Evolutionary conservation across 306 rosid genomes (phyloP).

Genomic region (Mimosa pudica): DNA sequence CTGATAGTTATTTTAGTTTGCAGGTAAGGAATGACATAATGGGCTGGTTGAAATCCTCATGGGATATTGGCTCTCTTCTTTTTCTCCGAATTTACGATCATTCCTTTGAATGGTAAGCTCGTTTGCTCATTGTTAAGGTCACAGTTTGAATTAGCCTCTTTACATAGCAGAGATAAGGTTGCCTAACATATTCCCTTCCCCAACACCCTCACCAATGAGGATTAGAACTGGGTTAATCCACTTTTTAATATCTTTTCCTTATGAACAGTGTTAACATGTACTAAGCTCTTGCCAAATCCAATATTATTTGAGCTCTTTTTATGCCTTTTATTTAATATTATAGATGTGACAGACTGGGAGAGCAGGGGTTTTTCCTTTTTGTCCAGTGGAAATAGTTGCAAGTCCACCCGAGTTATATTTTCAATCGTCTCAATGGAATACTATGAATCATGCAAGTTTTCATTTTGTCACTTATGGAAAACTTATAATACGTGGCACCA

Average conservation of each 20-base stretch:
- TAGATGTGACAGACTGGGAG: slow-evolving; percentile 3
- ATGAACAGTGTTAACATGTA: slow-evolving; percentile 7
- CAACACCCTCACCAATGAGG: no score
- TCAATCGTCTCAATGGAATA: slow-evolving; percentile 29
- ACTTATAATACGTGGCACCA: slow-evolving; percentile 18
- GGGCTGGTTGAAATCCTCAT: slow-evolving; percentile 34
- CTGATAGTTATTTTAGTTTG: slow-evolving; percentile 70
- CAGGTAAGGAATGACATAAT: slow-evolving; percentile 58
- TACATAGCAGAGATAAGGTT: no score
- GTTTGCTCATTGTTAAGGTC: no score
- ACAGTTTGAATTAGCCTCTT: no score
- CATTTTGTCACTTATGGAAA: slow-evolving; percentile 15
- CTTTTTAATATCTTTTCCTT: neutral
- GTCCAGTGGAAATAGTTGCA: slow-evolving; percentile 18
- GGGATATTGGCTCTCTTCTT: neutral
- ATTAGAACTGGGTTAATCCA: no score
- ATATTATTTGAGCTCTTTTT: slow-evolving; percentile 15
- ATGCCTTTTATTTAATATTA: neutral
- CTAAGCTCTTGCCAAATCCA: slow-evolving; percentile 2
- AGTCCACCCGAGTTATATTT: neutral
- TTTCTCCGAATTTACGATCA: neutral
- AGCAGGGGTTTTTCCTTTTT: slow-evolving; percentile 22
- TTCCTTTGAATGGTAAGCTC: no score
- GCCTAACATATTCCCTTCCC: no score
- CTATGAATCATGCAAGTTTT: neutral